A percentile compares a stretch with the other conserved stretches of the same genome.
phyloP scores from a whole-genome alignment of 2,329 filamentous ascomycete species.

The Gyromitra esculenta region DNA sequence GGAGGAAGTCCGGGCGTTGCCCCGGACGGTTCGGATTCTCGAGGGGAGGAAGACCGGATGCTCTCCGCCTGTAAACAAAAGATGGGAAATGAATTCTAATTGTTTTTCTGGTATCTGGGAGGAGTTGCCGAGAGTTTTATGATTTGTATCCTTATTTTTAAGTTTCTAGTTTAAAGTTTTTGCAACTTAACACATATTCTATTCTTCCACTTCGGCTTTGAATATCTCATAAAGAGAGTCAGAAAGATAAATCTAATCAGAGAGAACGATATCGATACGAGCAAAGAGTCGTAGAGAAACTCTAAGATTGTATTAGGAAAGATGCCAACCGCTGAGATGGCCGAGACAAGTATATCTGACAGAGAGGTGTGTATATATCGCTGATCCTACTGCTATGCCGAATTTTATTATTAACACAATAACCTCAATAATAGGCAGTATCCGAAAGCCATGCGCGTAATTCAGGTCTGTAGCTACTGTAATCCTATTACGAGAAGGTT shows the following conservation, averaged over 20 bases:
- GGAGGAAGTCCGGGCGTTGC: constrained; percentile 11
- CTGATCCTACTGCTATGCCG: not conserved
- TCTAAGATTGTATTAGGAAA: constrained; percentile 6
- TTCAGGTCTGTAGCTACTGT: constrained; percentile 9
- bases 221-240: not conserved
- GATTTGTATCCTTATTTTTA: not conserved
- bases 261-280: not conserved
- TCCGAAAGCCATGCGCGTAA: constrained; percentile 16
- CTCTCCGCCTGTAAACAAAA: constrained; percentile 2
- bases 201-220: constrained; percentile 16
- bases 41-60: constrained; percentile 16
- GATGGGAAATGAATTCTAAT: not conserved
- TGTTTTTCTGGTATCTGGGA: not conserved
- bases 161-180: not conserved
- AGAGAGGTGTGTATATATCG: constrained; percentile 13
- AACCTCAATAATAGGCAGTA: constrained; percentile 17
- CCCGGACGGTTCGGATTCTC: constrained; percentile 4
- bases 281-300: constrained; percentile 1
- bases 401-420: constrained; percentile 8
- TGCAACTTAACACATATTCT: constrained; percentile 11
- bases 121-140: constrained; percentile 7
- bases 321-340: not conserved
- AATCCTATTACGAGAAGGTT: not conserved
- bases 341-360: constrained; percentile 2
- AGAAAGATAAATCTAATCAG: not conserved